Evolutionary conservation across 495 filamentous ascomycete genomes (phyloP), one percentile per base, ranked within the genome.

Genomic region (Aspergillus affinis): DNA sequence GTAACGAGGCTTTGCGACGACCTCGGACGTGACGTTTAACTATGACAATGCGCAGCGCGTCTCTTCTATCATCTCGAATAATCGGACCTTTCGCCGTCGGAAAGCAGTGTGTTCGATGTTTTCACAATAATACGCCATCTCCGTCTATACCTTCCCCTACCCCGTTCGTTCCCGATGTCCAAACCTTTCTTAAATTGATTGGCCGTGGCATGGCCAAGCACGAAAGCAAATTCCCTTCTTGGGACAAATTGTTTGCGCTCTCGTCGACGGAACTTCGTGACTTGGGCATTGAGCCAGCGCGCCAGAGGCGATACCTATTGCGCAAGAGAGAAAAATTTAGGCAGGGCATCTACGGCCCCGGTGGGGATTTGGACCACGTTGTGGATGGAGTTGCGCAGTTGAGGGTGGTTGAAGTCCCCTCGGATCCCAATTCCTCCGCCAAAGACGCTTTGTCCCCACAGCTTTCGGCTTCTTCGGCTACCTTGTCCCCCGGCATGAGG

Each of bases 181-280:
- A 81, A 58, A 97, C 92, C 52, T 98, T 98, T 78, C 90, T 98
- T 59, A 89, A 83, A 6, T 74, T 96, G 30, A 98, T 98, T 76
- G 94, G 94, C 68, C 94, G 94, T 59, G 85, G 86, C 63, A 84
- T 96, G 64, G 83, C 81, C 54, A 83, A 89, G 63, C 90, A 97
- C 74, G 84, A 87, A 12, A 75, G 86, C 68, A 83, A 98, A 70
- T 88, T 98, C 61, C 84, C 88, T 5, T 87, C 87, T 29, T 98
- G 94, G 94, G 90, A 92, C 23, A 82, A 88, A 8, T 82, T 98
- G 21, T 98, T 98, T 79, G 81, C 83, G 17, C 75, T 93, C 50
- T 85, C 80, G n/a, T 90, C 89, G 1, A 61, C 78, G 23, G 88
- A 98, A 70, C 81, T 98, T 58, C 82, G 86, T 46, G 87, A 93